phyloP scores from a whole-genome alignment of 75 land plant genomes.

The Sequoiadendron giganteum region DNA sequence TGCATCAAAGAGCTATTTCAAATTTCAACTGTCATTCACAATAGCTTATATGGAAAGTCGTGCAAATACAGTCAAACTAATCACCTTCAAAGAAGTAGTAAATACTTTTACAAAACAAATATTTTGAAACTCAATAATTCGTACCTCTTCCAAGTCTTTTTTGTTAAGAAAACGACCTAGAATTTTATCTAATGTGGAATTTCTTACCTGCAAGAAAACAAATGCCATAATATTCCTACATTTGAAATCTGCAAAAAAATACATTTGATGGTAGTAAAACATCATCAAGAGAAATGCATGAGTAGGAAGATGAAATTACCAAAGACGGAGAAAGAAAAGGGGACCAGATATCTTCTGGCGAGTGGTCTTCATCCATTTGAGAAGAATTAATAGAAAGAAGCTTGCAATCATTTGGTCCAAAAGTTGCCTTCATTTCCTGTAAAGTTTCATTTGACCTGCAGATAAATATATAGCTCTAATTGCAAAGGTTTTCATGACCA shows the following conservation, averaged over 20 bases:
- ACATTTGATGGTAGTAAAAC: not conserved
- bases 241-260: not conserved
- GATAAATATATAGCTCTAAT: not conserved
- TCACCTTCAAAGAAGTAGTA: not conserved
- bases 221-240: not conserved
- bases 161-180: constrained; percentile 26
- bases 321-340: constrained; percentile 33
- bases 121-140: not conserved
- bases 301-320: not conserved
- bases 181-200: not conserved
- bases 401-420: constrained; percentile 79
- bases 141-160: constrained; percentile 34
- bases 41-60: not conserved
- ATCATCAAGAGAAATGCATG: not conserved
- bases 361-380: constrained; percentile 22
- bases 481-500: not conserved
- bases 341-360: constrained; percentile 55
- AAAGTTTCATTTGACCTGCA: constrained; percentile 76
- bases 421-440: constrained; percentile 75
- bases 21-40: not conserved
- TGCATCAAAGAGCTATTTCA: not conserved
- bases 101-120: not conserved
- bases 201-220: not conserved
- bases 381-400: constrained; percentile 85
- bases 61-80: not conserved